Evolutionary conservation across 2,329 filamentous ascomycete species (phyloP), one percentile per base, ranked within the genome.

Genomic region (Canariomyces notabilis): DNA sequence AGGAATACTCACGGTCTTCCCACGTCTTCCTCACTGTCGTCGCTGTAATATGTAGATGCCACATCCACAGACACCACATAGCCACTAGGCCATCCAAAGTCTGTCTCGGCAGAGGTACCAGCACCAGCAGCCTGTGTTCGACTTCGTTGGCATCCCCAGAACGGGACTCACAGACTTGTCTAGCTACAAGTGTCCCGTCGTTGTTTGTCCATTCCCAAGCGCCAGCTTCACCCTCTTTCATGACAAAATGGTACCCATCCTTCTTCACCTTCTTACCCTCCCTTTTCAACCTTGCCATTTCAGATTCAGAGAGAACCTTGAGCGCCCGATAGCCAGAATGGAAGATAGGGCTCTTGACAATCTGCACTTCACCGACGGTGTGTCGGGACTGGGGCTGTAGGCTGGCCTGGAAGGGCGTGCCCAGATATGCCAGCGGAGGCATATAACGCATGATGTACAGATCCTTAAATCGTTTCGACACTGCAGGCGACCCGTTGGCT

Each of bases 41-140:
- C 12, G 20, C 23, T 14, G 21, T 26, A 3, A 42, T 5, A 22
- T 50, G 50, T 2, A 44, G 14, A 46, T 51, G 48, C 53, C 53
- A 55, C 35, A 55, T 34, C 53, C 53, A 55, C 41, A 53, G 15
- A 31, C 53, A 55, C 53, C 53, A 55, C 38, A 52, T 20, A 2
- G 48, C 53, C 2, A 55, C 44, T 35, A 55, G 19, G 6, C 36
- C 44, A 23, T 55, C 53, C 38, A 47, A 29, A 22, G 14, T 21
- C 4, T 44, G 21, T 19, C 48, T 15, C 4, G 53, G 7, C 46
- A 53, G 26, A 21, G 53, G 53, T 15, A 49, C 48, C 26, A 46
- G 5, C 11, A 53, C 42, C 5, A 22, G 26, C 35, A 55, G 29
- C 38, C 32, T 42, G 19, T 42, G 21, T 23, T 32, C 29, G 15